These are phyloP conservation scores for Tubosaeta sp. DNA, from an alignment of 768 basidiomycete genomes.

Conservation along the genomic window DNA sequence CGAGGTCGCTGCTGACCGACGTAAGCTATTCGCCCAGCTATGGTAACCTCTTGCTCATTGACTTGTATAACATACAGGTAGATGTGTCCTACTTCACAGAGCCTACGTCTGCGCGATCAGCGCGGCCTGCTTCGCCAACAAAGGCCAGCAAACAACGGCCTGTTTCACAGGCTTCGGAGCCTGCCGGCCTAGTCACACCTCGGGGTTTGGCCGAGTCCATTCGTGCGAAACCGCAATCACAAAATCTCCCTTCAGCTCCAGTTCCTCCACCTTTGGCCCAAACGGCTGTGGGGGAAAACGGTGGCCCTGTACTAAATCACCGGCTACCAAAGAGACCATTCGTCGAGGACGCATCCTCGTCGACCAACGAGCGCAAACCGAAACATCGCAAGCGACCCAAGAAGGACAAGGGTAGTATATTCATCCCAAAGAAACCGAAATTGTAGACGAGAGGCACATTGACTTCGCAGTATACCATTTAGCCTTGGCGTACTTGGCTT, in stretches of 20 bases:
- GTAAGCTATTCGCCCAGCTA: constrained; percentile 35
- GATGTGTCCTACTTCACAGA: constrained; percentile 39
- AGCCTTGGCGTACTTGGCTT: too few species aligned
- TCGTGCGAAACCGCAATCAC: constrained; percentile 23
- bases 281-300: constrained; percentile 3
- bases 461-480: constrained; percentile 1
- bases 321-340: constrained; percentile 19
- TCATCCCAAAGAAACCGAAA: constrained; percentile 59
- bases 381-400: constrained; percentile 30
- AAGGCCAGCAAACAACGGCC: constrained; percentile 22
- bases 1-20: constrained; percentile 57
- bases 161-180: constrained; percentile 19
- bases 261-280: not conserved
- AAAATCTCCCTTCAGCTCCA: constrained; percentile 4
- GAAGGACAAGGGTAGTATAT: constrained; percentile 40
- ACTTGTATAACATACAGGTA: constrained; percentile 16
- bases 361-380: constrained; percentile 18
- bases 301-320: constrained; percentile 4
- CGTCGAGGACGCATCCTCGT: constrained; percentile 15
- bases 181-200: constrained; percentile 37
- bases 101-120: constrained; percentile 13
- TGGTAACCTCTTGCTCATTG: not conserved
- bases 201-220: constrained; percentile 30
- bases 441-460: constrained; percentile 9
- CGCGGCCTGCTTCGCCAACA: constrained; percentile 18